Base-by-base conservation (phyloP, 106 monocot species). In the Hemerocallis citrina region DNA sequence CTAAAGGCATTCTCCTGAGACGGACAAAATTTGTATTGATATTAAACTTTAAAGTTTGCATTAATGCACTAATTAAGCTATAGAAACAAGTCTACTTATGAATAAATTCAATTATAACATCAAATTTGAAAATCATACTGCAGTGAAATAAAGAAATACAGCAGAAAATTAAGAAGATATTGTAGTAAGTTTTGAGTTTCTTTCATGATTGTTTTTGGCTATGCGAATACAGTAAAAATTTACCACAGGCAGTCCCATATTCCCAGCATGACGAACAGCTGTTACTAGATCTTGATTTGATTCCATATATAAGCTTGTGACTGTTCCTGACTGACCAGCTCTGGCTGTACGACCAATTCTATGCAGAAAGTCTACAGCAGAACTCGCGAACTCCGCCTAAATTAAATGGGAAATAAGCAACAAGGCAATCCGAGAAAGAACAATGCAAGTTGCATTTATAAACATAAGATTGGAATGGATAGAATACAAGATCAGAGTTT, bases 321-420 rank as follows among this genome's bases (percentile, higher is more conserved):
- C 76, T 31, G 57, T 64, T 59, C 96, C 96, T 68, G 81, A 74
- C 28, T 85, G 84, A 61, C 96, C 96, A 56, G 88, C 96, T 84
- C 96, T 84, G 2, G 81, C 96, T 44, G 96, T 98, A 47, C 96
- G 83, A 7, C 96, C 96, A 60, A 98, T 79, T 57, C 96, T 87
- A 45, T 98, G 96, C 74, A 98, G 67, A 61, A 91, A 98, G 65
- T 98, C 91, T 16, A 98, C 84, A 50, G 91, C 96, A 63, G 77
- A 88, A 20, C 77, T 77, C 32, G 96, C 96, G 75, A 98, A 98
- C 67, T 91, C 96, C 17, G 96, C 96, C 96, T 98, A 43, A n/a
- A 55, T 34, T 55, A 37, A 43, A 49, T 29, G 5, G 7, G 19
- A 36, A 67, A 30, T 22, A 34, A 54, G 42, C 33, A 0, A 66